Percentiles rank a stretch among this genome's conserved stretches.
Conservation (phyloP, 768 basidiomycete genomes). For the Collybia sp. region DNA sequence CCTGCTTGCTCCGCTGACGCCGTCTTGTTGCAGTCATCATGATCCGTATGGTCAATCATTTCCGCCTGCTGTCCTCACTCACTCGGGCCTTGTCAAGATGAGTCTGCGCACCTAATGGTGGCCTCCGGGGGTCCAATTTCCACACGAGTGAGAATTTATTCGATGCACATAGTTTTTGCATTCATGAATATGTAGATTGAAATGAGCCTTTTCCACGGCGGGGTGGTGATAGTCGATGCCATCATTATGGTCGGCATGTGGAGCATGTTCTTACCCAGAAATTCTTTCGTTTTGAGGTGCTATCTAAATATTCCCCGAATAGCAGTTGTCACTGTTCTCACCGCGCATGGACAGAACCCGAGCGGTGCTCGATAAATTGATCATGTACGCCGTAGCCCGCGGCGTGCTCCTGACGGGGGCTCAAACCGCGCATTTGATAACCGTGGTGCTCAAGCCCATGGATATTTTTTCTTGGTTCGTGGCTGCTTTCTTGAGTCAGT, state of each 20-base stretch:
- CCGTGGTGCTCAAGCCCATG: conserved; percentile 2
- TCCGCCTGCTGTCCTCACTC: no score
- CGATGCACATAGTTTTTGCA: not conserved
- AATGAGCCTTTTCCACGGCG: conserved; percentile 1
- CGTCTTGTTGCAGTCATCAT: no score
- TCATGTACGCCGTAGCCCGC: conserved; percentile 4
- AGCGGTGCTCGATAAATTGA: conserved; percentile 1
- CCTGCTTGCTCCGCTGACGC: no score
- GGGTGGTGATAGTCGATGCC: conserved; percentile 2
- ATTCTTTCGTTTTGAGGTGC: no score
- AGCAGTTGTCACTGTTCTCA: not conserved
- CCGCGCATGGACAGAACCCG: not conserved
- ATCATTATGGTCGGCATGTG: conserved; percentile 4
- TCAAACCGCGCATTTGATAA: conserved; percentile 7
- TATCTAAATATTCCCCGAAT: not conserved
- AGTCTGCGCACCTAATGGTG: no score
- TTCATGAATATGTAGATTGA: conserved; percentile 1
- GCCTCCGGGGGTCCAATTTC: no score
- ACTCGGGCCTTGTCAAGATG: no score
- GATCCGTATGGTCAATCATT: no score
- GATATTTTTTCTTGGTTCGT: conserved; percentile 5
- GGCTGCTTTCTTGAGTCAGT: not conserved
- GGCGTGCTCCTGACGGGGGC: conserved; percentile 3
- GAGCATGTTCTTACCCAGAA: not conserved
- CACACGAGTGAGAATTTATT: no score